phyloP scores from a whole-genome alignment of 2,329 filamentous ascomycete genomes.

The Zarea fungicola region DNA sequence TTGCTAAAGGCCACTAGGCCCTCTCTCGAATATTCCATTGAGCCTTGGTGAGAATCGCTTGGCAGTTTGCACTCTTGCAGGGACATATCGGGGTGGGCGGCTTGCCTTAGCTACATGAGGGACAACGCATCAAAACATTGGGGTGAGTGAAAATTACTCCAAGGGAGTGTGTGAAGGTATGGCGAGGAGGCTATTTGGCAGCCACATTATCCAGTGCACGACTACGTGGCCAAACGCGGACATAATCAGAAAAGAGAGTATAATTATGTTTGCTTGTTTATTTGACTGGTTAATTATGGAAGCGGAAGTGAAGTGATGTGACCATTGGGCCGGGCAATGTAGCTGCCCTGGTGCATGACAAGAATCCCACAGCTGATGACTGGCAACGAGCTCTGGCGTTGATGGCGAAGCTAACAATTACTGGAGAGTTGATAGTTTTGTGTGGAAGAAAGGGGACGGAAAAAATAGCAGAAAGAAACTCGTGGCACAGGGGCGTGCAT shows the following conservation, averaged over 20 bases:
- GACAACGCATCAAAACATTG: conserved; percentile 14
- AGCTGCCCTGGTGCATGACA: no score
- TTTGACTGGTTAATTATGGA: no score
- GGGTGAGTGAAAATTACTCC: conserved; percentile 5
- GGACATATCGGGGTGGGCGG: conserved; percentile 10
- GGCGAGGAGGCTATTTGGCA: neutral
- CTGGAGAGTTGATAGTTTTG: no score
- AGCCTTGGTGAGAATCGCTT: conserved; percentile 3
- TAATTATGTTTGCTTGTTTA: neutral
- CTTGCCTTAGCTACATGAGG: conserved; percentile 13
- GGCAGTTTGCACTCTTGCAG: conserved; percentile 7
- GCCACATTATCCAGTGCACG: neutral
- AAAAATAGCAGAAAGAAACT: no score
- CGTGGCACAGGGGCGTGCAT: conserved; percentile 6
- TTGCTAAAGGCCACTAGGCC: no score
- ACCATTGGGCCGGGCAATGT: no score
- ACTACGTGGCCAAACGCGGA: neutral
- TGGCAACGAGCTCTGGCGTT: no score
- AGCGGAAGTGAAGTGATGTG: no score
- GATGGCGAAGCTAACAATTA: no score
- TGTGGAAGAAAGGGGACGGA: no score
- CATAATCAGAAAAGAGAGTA: neutral
- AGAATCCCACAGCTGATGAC: no score
- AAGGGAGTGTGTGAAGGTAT: neutral
- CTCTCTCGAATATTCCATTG: neutral